Conservation (phyloP, 495 filamentous ascomycete species). For the Aspergillus ellipticus region DNA sequence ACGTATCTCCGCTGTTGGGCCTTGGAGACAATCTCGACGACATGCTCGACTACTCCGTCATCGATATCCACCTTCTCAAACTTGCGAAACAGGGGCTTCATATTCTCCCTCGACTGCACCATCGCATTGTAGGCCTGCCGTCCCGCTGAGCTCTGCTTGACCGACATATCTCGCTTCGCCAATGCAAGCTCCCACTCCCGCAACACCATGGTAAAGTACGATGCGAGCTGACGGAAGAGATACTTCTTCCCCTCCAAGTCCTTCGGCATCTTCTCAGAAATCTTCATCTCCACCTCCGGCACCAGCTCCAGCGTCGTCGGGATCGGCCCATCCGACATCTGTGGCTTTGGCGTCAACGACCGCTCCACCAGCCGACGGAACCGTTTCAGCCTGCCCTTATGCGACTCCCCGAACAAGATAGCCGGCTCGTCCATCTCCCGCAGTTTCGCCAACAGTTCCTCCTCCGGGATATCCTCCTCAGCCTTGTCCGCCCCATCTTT, state of each 20-base stretch:
- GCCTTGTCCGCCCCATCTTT: conserved; percentile 40
- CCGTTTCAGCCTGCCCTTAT: conserved; percentile 61
- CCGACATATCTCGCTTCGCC: conserved; percentile 56
- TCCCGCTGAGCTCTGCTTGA: conserved; percentile 70
- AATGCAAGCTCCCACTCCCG: conserved; percentile 82
- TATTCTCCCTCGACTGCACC: conserved; percentile 75
- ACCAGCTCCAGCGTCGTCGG: conserved; percentile 72
- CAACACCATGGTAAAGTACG: conserved; percentile 91
- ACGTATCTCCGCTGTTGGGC: conserved; percentile 90
- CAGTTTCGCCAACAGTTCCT: conserved; percentile 62
- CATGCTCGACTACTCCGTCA: conserved; percentile 71
- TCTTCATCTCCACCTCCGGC: conserved; percentile 81
- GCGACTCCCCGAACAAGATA: conserved; percentile 79
- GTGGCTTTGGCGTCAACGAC: conserved; percentile 41
- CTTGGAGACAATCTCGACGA: conserved; percentile 90
- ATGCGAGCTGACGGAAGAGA: conserved; percentile 82
- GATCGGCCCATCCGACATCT: conserved; percentile 58
- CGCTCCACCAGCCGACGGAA: conserved; percentile 58
- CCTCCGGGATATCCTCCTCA: conserved; percentile 68
- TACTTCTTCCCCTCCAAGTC: conserved; percentile 55
- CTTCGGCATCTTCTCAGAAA: conserved; percentile 57
- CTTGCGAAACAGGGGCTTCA: conserved; percentile 85
- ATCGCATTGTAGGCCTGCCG: conserved; percentile 74
- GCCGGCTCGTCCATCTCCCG: conserved; percentile 70
- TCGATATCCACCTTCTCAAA: conserved; percentile 79